Conservation (phyloP, 495 filamentous ascomycete species). For the Xylaria curta region DNA sequence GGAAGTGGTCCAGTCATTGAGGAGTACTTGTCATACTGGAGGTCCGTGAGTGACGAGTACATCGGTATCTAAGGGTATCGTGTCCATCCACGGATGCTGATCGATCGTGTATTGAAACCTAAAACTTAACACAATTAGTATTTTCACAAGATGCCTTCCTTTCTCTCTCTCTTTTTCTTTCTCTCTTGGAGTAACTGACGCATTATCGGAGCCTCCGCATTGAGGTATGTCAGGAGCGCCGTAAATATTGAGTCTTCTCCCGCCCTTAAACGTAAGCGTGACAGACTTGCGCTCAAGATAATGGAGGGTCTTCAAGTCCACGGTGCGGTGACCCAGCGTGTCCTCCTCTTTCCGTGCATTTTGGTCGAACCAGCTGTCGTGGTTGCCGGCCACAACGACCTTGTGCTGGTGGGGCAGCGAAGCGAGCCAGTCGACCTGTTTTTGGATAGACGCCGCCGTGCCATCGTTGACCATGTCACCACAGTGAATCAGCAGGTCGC, state of each 20-base stretch:
- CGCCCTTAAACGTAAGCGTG: constrained; percentile 56
- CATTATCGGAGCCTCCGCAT: constrained; percentile 63
- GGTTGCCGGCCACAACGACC: constrained; percentile 87
- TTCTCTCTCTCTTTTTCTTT: neutral
- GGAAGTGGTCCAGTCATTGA: neutral
- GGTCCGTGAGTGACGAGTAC: constrained; percentile 84
- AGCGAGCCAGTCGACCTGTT: constrained; percentile 78
- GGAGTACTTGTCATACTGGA: constrained; percentile 39
- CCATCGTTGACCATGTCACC: constrained; percentile 84
- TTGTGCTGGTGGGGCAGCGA: constrained; percentile 76
- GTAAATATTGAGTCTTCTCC: constrained; percentile 59
- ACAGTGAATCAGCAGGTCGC: constrained; percentile 88
- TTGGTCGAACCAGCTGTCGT: constrained; percentile 82
- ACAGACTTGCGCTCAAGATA: constrained; percentile 58
- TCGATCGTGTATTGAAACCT: constrained; percentile 57
- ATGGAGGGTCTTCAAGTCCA: constrained; percentile 55
- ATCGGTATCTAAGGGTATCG: constrained; percentile 75
- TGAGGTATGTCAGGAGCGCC: constrained; percentile 59
- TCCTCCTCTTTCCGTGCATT: constrained; percentile 48
- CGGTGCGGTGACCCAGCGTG: constrained; percentile 36
- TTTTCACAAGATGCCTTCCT: neutral
- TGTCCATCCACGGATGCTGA: constrained; percentile 53
- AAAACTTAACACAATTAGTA: neutral
- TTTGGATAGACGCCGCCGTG: constrained; percentile 72
- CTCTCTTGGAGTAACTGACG: constrained; percentile 44